Conservation (phyloP, 495 filamentous ascomycete species). For the Hypoxylon cercidicola region DNA sequence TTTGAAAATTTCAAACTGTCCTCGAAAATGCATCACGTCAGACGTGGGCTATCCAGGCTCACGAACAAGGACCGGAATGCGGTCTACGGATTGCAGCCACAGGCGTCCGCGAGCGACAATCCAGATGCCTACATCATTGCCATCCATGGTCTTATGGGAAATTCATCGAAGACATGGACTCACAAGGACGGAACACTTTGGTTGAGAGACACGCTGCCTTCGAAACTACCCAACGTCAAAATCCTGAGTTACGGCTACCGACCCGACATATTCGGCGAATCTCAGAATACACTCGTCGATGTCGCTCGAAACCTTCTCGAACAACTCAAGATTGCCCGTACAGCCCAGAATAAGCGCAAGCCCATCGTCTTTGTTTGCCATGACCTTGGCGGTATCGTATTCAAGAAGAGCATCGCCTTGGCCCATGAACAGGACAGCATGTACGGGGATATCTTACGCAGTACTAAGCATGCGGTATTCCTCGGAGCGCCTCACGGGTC, state of each 20-base stretch:
- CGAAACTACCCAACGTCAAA: background rate
- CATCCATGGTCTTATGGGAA: background rate
- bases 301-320: slow-evolving; percentile 2
- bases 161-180: background rate
- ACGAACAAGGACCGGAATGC: too few species aligned
- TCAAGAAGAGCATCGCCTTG: slow-evolving; percentile 1
- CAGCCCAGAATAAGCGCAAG: slow-evolving; percentile 1
- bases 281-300: background rate
- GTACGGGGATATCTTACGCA: slow-evolving; percentile 1
- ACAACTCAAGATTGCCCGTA: background rate
- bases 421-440: background rate
- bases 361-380: slow-evolving; percentile 3
- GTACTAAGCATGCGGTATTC: background rate
- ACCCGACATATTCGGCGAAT: background rate
- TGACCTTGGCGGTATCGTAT: background rate
- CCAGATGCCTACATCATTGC: slow-evolving; percentile 4
- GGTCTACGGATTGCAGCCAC: background rate
- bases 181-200: background rate
- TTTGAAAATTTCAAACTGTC: too few species aligned
- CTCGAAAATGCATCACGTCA: too few species aligned
- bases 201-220: slow-evolving; percentile 1
- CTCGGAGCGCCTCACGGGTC: slow-evolving; percentile 2
- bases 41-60: too few species aligned
- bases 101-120: background rate
- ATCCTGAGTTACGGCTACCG: slow-evolving; percentile 1